Conservation (phyloP, 176 grass and related monocot species). For the Otatea glauca region DNA sequence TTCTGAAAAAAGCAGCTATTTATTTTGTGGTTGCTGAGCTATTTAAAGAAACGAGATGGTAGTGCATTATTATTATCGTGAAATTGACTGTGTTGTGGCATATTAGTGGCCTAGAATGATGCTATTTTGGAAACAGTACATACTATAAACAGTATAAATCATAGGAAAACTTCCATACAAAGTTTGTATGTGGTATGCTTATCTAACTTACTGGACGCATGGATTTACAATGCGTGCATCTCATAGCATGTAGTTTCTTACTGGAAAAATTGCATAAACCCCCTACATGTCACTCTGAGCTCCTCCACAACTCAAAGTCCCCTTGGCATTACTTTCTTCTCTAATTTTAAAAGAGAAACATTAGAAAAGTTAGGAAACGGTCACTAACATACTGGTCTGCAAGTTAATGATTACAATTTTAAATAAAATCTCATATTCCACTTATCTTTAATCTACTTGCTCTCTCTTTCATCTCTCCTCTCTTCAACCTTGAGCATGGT, state of each 20-base stretch:
- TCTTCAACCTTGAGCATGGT: neutral
- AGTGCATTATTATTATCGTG: slow-evolving; percentile 8
- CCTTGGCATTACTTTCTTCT: neutral
- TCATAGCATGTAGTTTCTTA: slow-evolving; percentile 3
- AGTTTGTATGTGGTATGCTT: neutral
- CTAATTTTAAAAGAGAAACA: neutral
- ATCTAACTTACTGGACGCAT: neutral
- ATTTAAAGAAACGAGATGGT: slow-evolving; percentile 20
- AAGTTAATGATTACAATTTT: neutral
- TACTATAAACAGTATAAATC: slow-evolving; percentile 13
- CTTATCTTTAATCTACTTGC: neutral
- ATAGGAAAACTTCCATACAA: slow-evolving; percentile 11
- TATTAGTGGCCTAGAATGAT: slow-evolving; percentile 21
- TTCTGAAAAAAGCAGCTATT: slow-evolving; percentile 31
- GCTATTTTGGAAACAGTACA: slow-evolving; percentile 4
- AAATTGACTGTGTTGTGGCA: slow-evolving; percentile 2
- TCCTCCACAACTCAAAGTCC: neutral
- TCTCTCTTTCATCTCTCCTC: neutral
- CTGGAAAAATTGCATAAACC: neutral
- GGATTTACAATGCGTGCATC: neutral
- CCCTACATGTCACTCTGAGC: neutral
- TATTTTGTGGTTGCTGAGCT: slow-evolving; percentile 12
- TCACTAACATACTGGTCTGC: neutral
- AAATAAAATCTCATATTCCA: neutral
- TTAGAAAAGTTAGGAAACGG: slow-evolving; percentile 14